phyloP scores from a whole-genome alignment of 257 asterid genomes.

The Nicotiana attenuata region DNA sequence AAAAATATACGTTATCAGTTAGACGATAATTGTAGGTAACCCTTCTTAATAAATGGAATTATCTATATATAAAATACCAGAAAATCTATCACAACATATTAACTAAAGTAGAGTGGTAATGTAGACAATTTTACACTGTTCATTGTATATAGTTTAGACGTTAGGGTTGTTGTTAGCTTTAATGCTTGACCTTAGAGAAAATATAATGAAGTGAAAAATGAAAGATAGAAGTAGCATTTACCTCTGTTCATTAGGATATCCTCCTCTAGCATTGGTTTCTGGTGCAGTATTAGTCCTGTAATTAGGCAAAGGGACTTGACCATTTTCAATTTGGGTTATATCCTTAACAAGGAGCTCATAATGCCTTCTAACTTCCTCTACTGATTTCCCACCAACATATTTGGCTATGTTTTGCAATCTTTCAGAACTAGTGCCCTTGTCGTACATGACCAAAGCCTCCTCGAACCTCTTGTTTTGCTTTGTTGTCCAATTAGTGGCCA shows the following conservation, averaged over 20 bases:
- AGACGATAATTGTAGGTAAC: too few relatives aligned
- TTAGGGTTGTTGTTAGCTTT: background rate
- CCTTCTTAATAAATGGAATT: background rate
- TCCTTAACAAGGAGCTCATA: conserved; percentile 35
- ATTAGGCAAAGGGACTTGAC: conserved; percentile 29
- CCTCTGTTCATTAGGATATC: conserved; percentile 32
- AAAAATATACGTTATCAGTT: too few relatives aligned
- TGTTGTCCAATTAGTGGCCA: conserved; percentile 53
- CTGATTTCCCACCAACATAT: conserved; percentile 38
- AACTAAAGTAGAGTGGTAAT: too few relatives aligned
- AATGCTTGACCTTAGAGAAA: background rate
- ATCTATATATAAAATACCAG: background rate
- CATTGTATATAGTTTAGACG: background rate
- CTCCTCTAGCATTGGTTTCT: conserved; percentile 18
- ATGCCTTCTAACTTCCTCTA: conserved; percentile 40
- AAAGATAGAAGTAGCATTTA: background rate
- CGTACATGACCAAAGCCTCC: conserved; percentile 39
- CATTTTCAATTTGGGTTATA: conserved; percentile 34
- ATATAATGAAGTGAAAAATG: background rate
- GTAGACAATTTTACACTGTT: background rate
- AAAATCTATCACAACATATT: background rate
- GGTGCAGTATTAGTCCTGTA: conserved; percentile 16
- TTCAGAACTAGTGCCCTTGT: conserved; percentile 35
- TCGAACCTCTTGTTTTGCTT: conserved; percentile 48
- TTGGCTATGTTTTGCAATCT: conserved; percentile 40